Base-by-base conservation (phyloP, 495 filamentous ascomycete species). In the Paragyromitra xinjiangensis region DNA sequence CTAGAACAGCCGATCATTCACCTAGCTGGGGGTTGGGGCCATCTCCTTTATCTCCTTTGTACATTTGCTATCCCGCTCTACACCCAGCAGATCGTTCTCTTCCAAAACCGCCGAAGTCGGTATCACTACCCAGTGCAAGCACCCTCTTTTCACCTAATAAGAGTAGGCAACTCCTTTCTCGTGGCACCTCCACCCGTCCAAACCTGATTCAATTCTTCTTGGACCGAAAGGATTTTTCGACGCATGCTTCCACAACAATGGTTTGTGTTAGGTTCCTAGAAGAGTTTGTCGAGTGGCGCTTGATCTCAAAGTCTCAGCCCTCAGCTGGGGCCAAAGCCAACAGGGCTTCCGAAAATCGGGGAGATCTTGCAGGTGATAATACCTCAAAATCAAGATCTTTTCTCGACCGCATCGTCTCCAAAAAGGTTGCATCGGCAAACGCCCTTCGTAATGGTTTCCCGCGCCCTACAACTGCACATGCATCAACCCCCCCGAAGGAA, bases 31-130 rank as follows among this genome's bases (percentile, higher is more conserved):
- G 79, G 4, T 42, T 81, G 34, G 79, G 79, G 1, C 79, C 79
- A 12, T 80, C 78, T 6, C 78, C 79, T 16, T 48, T 80, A 11
- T 64, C 78, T 0, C 79, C 79, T 11, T 45, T 81, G 16, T 81
- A 81, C n/a, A 22, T 81, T 2, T 69, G 62, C 29, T 80, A 80
- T 50, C 42, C 77, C 6, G 75, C 24, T 1, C 62, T 51, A 0
- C 77, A 79, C 16, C 77, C 75, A n/a, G 66, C 61, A 1, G 77
- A 79, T 56, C 22, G 34, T 16, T 61, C 51, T 22, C 75, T 71
- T 34, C 51, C 77, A 40, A 45, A 58, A 1, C 39, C 14, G 9
- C 48, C 42, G 6, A 75, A 24, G 16, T 22, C 22, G 1, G 24
- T n/a, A 19, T 44, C 48, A 0, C 39, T 51, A 12, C 45, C 1